phyloP scores from a whole-genome alignment of 192 early-diverging fungal genomes.

The Gonapodya sp. region DNA sequence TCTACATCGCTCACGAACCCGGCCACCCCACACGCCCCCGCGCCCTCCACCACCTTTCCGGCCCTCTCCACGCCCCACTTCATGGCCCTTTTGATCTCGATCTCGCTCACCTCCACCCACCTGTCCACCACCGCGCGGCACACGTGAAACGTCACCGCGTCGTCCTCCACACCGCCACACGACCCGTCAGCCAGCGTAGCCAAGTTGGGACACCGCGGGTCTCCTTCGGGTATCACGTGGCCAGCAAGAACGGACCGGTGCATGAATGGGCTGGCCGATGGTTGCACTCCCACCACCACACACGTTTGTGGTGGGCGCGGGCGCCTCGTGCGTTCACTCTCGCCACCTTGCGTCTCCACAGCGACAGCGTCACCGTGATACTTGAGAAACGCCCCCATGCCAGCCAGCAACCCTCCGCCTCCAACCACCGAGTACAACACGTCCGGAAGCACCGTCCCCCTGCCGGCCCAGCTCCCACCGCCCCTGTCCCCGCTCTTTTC shows the following conservation, averaged over 20 bases:
- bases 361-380: conserved; percentile 86
- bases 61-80: conserved; percentile 69
- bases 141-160: conserved; percentile 12
- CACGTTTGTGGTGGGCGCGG: conserved; percentile 56
- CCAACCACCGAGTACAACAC: conserved; percentile 89
- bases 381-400: conserved; percentile 90
- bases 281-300: conserved; percentile 66
- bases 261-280: conserved; percentile 58
- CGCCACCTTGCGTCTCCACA: conserved; percentile 83
- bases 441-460: conserved; percentile 43
- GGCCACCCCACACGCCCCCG: conserved; percentile 81
- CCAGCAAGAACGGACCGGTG: not conserved
- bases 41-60: conserved; percentile 89
- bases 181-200: not conserved
- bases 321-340: conserved; percentile 78
- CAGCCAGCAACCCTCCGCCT: conserved; percentile 88
- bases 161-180: not conserved
- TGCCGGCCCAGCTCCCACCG: conserved; percentile 49
- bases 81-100: conserved; percentile 82
- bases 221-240: not conserved
- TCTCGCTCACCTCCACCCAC: conserved; percentile 81
- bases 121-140: conserved; percentile 65
- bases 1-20: conserved; percentile 55
- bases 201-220: not conserved
- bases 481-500: conserved; percentile 20